phyloP scores from a whole-genome alignment of 768 basidiomycete genomes.

The Pisolithus sp. region DNA sequence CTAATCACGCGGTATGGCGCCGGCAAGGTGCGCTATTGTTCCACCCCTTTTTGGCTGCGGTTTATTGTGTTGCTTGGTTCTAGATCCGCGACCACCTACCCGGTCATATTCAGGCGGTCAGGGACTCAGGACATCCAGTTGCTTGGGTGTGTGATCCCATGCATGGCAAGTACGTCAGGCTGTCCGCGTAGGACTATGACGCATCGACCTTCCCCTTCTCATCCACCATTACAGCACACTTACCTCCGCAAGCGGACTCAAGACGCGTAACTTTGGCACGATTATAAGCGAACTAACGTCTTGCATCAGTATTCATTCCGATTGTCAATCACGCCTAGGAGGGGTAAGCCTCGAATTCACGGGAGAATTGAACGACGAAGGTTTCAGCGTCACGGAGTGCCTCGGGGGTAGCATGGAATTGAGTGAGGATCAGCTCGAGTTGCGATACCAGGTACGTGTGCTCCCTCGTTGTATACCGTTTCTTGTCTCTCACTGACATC shows the following conservation, averaged over 20 bases:
- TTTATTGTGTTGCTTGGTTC: slow-evolving; percentile 2
- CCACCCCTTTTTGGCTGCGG: neutral
- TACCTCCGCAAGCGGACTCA: slow-evolving; percentile 73
- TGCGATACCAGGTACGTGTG: slow-evolving; percentile 73
- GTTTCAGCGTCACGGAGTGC: slow-evolving; percentile 95
- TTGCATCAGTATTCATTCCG: slow-evolving; percentile 74
- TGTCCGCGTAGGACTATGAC: neutral
- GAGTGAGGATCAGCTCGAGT: slow-evolving; percentile 79
- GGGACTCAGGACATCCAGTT: slow-evolving; percentile 76
- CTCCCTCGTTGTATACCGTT: neutral
- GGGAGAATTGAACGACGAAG: slow-evolving; percentile 83
- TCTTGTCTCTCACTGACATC: neutral
- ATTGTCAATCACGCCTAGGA: slow-evolving; percentile 67
- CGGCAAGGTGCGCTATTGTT: slow-evolving; percentile 47
- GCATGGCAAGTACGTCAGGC: slow-evolving; percentile 84
- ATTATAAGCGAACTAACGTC: slow-evolving; percentile 84
- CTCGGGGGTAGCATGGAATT: slow-evolving; percentile 95
- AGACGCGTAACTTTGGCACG: slow-evolving; percentile 84
- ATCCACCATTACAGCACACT: slow-evolving; percentile 52
- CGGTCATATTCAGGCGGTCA: slow-evolving; percentile 76
- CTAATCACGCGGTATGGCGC: slow-evolving; percentile 94
- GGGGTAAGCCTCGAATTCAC: slow-evolving; percentile 90
- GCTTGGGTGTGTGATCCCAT: slow-evolving; percentile 97
- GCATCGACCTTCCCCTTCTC: neutral
- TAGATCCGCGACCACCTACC: slow-evolving; percentile 74